phyloP scores from a whole-genome alignment of 2,329 filamentous ascomycete species.

The Xylaria sp. region DNA sequence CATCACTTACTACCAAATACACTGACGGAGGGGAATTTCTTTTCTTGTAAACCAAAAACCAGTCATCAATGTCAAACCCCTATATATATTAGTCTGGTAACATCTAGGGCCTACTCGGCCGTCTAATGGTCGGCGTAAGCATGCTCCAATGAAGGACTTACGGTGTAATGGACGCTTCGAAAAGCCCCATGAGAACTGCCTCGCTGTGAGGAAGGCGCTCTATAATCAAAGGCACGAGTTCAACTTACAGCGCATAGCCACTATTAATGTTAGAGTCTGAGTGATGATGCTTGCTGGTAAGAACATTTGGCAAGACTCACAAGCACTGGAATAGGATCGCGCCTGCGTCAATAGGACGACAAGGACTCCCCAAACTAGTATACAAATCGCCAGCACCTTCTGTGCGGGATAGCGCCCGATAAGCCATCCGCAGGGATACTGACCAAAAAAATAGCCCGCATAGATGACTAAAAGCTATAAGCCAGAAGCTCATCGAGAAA shows the following conservation, averaged over 20 bases:
- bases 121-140: not conserved
- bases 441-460: conserved; percentile 54
- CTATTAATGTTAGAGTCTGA: not conserved
- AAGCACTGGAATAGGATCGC: not conserved
- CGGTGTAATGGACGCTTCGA: conserved; percentile 50
- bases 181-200: conserved; percentile 48
- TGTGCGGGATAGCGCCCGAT: conserved; percentile 52
- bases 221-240: not conserved
- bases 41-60: conserved; percentile 51
- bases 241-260: not conserved
- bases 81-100: not conserved
- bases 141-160: not conserved
- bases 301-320: not conserved
- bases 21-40: conserved; percentile 51
- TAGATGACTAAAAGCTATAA: conserved; percentile 49
- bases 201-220: not conserved
- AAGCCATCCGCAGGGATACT: conserved; percentile 54
- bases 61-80: conserved; percentile 49
- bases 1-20: conserved; percentile 48
- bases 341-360: conserved; percentile 43
- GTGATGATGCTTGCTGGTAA: not conserved
- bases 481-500: not conserved
- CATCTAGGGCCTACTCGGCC: too few relatives aligned
- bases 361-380: conserved; percentile 49
- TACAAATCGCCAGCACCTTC: conserved; percentile 48